Evolutionary conservation across 805 yeast genomes (phyloP).

Genomic region (Kuraishia piskuri): DNA sequence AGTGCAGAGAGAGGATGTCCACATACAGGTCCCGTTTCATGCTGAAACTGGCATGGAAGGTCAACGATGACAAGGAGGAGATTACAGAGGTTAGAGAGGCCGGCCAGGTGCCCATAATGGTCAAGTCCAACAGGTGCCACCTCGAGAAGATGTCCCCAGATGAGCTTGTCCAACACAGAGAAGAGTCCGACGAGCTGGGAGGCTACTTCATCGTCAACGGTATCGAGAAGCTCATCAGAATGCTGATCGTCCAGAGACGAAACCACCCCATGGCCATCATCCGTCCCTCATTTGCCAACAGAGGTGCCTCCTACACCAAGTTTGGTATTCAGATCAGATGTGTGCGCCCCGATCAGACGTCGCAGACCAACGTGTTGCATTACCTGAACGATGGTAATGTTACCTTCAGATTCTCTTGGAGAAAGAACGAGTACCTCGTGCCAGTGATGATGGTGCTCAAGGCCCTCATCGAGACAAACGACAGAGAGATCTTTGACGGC

Average conservation of each 20-base stretch:
- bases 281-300: conserved; percentile 87
- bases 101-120: conserved; percentile 88
- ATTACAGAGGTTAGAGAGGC: conserved; percentile 77
- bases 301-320: conserved; percentile 85
- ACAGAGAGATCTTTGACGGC: conserved; percentile 93
- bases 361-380: conserved; percentile 96
- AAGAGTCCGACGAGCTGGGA: conserved; percentile 93
- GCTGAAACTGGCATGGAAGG: conserved; percentile 75
- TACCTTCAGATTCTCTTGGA: conserved; percentile 95
- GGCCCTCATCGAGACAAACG: conserved; percentile 85
- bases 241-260: conserved; percentile 96
- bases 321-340: conserved; percentile 92
- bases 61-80: conserved; percentile 76
- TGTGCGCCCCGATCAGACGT: conserved; percentile 94
- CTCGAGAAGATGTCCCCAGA: conserved; percentile 75
- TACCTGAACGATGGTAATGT: conserved; percentile 93
- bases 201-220: conserved; percentile 96
- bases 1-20: conserved; percentile 83
- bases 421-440: conserved; percentile 88
- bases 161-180: conserved; percentile 68
- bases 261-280: conserved; percentile 97
- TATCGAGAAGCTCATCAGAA: conserved; percentile 90
- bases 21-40: conserved; percentile 74
- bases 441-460: conserved; percentile 91
- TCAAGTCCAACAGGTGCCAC: conserved; percentile 87